Evolutionary conservation across 352 stramenopile genomes (phyloP), one percentile per base, ranked within the genome.

Genomic region (Pythium phragmiticola): DNA sequence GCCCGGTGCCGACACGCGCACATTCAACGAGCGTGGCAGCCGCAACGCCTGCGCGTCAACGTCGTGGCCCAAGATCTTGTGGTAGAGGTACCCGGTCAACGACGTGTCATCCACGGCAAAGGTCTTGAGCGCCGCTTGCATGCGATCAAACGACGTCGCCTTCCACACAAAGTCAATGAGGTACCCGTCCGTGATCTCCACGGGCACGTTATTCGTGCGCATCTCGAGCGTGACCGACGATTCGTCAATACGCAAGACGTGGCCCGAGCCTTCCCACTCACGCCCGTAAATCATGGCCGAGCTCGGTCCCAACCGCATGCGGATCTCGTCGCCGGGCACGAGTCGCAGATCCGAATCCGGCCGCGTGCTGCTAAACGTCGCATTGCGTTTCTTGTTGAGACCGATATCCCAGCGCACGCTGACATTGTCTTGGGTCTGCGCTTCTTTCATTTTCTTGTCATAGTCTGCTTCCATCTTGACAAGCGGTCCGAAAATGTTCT

Each of bases 401-500:
- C 94, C 97, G 30, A 97, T 97, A 62, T 99, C 95, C 96, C 97
- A 99, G 9, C 89, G 77, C 41, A 99, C 82, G 58, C 81, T 81
- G 14, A 98, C 82, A 23, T 84, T 89, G 55, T 99, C 96, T 68
- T 99, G 94, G 0, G 89, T 98, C 75, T 99, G 84, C 62, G 87
- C 84, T 65, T 99, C 96, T 75, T 99, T 99, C 82, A 99, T 99
- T 73, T 98, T 97, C 73, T 98, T 98, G 82, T 99, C 98, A 65
- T 99, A 99, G 78, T 99, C 97, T 6, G 97, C 98, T 80, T 99
- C 98, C 77, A 99, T 96, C 76, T 99, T 99, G n/a, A 99, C 97
- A 12, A 99, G 75, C 12, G 98, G 98, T 5, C 93, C 97, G 63
- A 99, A 92, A 49, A 99, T 93, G 77, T 99, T 99, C 76, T 99